These are phyloP conservation scores for Aeschynomene evenia DNA, from an alignment of 306 rosid species.

Conservation along the genomic window DNA sequence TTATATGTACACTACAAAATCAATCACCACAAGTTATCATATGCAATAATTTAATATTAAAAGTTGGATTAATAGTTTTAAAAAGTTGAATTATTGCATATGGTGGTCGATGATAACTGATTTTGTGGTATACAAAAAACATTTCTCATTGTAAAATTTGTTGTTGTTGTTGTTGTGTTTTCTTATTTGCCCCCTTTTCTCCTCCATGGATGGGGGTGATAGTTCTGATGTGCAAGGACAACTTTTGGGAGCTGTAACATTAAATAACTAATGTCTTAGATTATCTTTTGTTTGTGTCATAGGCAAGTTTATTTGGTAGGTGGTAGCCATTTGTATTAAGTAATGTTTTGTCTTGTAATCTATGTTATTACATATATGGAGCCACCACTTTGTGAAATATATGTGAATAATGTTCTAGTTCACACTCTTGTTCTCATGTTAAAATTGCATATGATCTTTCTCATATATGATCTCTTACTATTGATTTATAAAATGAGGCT, in stretches of 20 bases:
- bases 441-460: too few species aligned
- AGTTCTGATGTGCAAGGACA: conserved; percentile 36
- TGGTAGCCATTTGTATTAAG: conserved; percentile 34
- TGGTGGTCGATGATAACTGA: too few species aligned
- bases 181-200: conserved; percentile 25
- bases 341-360: conserved; percentile 33
- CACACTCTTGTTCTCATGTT: neutral
- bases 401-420: conserved; percentile 3
- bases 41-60: too few species aligned
- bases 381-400: conserved; percentile 2
- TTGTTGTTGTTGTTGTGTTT: conserved; percentile 35
- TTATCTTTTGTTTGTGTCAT: conserved; percentile 27
- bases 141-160: too few species aligned
- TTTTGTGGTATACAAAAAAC: too few species aligned
- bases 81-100: too few species aligned
- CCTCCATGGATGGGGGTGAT: conserved; percentile 38
- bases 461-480: too few species aligned
- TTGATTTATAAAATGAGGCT: too few species aligned
- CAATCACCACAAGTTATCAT: too few species aligned
- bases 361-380: conserved; percentile 22
- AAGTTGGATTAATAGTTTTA: too few species aligned
- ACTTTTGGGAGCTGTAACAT: conserved; percentile 36
- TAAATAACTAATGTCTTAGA: conserved; percentile 39
- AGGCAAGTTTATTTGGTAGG: conserved; percentile 18
- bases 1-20: too few species aligned